Evolutionary conservation across 495 filamentous ascomycete genomes (phyloP), one percentile per base, ranked within the genome.

Genomic region (Xylaria nigripes): DNA sequence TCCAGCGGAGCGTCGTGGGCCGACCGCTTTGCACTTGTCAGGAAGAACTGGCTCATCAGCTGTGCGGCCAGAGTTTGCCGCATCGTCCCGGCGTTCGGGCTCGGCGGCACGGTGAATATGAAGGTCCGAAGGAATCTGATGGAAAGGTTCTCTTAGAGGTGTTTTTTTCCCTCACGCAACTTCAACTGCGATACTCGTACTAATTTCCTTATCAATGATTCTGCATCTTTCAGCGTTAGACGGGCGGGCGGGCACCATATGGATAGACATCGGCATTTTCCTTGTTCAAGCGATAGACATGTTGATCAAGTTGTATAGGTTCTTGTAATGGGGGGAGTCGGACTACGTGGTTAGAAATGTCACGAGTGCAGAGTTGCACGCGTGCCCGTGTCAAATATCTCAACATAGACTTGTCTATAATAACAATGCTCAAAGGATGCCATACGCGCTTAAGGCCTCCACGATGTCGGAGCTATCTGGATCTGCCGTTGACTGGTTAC

Each of bases 81-180:
- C 71, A 96, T 96, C 61, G 79, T 97, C 23, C 92, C 93, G 45
- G 92, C 92, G 16, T 96, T 96, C 78, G 92, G 92, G 24, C 73
- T 96, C 42, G 92, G 92, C 1, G 92, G 92, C 2, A 90, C 95
- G 43, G 86, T 90, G 3, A 97, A 96, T 76, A 75, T 78, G 46
- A 77, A 83, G 57, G 74, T 95, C 47, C 79, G 92, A 61, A 75
- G 72, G 66, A 63, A 58, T 49, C 48, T 78, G 25, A 77, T 77
- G 73, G 70, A 71, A 59, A 62, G 51, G 58, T 56, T 76, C 19
- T 56, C 45, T 12, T 75, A 55, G 44, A 29, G n/a, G 12, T 6
- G 24, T 10, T 1, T 5, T 29, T 29, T n/a, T n/a, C n/a, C n/a
- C n/a, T n/a, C n/a, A n/a, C n/a, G n/a, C n/a, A n/a, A n/a, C n/a